Percentiles rank a stretch among this genome's conserved stretches.
Evolutionary conservation across 176 grass and related monocot genomes (phyloP).

Genomic region (Saccharum spontaneum): DNA sequence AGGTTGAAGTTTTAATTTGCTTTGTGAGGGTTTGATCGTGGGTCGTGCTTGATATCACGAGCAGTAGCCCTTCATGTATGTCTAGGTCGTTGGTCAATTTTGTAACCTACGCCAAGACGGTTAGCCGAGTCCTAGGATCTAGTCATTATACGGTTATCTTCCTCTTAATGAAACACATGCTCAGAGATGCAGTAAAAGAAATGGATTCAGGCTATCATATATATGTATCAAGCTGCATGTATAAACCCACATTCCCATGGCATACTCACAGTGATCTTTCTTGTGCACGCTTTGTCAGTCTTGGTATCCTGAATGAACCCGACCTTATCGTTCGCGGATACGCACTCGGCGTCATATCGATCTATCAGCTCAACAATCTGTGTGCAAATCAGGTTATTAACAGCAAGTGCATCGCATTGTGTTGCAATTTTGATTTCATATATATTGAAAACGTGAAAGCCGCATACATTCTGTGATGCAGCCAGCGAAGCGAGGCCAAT

Average conservation of each 20-base stretch:
- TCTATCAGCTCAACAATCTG: slow-evolving; percentile 79
- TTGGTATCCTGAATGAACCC: slow-evolving; percentile 70
- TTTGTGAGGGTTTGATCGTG: no score
- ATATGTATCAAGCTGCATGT: neutral
- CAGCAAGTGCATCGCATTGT: neutral
- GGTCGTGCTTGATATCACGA: no score
- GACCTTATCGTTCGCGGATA: slow-evolving; percentile 53
- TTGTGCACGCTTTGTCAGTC: slow-evolving; percentile 67
- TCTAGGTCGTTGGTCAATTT: no score
- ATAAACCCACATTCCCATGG: neutral
- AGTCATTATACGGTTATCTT: no score
- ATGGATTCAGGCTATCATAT: neutral
- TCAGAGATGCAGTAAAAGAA: neutral
- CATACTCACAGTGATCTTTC: slow-evolving; percentile 62
- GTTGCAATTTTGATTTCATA: neutral
- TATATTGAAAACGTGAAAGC: neutral
- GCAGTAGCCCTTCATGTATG: no score
- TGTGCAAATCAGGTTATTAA: slow-evolving; percentile 21
- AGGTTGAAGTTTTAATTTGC: no score
- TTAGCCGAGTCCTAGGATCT: no score
- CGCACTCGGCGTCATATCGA: slow-evolving; percentile 73
- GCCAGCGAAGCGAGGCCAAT: slow-evolving; percentile 70
- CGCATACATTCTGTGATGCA: slow-evolving; percentile 40
- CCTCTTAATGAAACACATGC: no score
- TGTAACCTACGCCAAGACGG: no score